Evolutionary conservation across 805 yeast species (phyloP).

Genomic region (Saturnispora besseyi): DNA sequence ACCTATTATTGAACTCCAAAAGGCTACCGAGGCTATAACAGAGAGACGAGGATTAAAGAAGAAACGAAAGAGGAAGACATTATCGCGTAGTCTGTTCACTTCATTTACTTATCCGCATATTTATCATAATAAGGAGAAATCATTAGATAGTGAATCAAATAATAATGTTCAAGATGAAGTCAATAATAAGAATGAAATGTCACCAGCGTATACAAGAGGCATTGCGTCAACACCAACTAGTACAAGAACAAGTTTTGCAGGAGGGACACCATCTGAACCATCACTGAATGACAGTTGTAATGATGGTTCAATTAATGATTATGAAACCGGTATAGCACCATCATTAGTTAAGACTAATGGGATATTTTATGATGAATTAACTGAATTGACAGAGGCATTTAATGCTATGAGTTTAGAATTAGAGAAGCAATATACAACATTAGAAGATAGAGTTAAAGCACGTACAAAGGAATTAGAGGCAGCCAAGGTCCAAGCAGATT

Average conservation of each 20-base stretch:
- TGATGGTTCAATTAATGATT: neutral
- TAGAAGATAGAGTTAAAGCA: slow-evolving; percentile 81
- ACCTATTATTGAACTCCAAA: slow-evolving; percentile 71
- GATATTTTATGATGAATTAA: slow-evolving; percentile 70
- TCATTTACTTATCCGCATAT: slow-evolving; percentile 5
- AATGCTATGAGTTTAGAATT: slow-evolving; percentile 86
- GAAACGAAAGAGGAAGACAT: slow-evolving; percentile 9
- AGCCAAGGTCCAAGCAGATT: slow-evolving; percentile 69
- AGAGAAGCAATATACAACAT: slow-evolving; percentile 69
- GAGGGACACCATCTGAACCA: slow-evolving; percentile 5
- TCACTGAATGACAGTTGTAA: slow-evolving; percentile 12
- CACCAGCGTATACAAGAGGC: neutral
- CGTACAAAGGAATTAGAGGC: slow-evolving; percentile 84
- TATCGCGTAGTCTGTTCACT: neutral
- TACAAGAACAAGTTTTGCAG: slow-evolving; percentile 6
- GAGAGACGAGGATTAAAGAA: slow-evolving; percentile 29
- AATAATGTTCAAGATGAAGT: neutral
- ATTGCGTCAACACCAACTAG: neutral
- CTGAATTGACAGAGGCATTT: slow-evolving; percentile 81
- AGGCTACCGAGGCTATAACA: slow-evolving; percentile 70
- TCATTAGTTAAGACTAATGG: slow-evolving; percentile 26
- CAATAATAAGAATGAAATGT: neutral
- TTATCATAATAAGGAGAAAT: slow-evolving; percentile 7
- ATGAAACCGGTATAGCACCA: slow-evolving; percentile 12
- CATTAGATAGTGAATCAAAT: neutral